Conservation (phyloP, 208 protist species). For the Acanthamoeba castellanii region DNA sequence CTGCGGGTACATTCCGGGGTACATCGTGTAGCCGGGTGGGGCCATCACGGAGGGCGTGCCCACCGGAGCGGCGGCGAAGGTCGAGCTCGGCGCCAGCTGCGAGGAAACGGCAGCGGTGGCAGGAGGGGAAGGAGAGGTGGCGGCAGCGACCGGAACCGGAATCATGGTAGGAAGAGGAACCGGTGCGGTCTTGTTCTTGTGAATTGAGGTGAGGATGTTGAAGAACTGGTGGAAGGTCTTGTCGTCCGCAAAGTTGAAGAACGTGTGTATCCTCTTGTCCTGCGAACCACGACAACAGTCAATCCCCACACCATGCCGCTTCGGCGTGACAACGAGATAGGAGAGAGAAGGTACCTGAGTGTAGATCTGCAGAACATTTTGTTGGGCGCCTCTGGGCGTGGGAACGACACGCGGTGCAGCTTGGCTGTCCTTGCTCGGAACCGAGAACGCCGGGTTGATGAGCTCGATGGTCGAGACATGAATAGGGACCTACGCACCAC, state of each 20-base stretch:
- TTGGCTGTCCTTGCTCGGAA: background rate
- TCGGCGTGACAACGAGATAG: background rate
- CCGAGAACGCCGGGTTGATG: background rate
- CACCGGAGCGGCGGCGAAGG: background rate
- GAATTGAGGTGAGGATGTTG: constrained; percentile 16
- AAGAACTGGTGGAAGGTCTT: constrained; percentile 18
- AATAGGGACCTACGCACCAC: background rate
- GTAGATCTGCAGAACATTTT: background rate
- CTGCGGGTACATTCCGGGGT: background rate
- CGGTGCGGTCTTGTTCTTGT: background rate
- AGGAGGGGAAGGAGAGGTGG: constrained; percentile 3
- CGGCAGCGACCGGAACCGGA: background rate
- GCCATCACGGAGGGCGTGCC: background rate
- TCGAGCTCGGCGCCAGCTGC: background rate
- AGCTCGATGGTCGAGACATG: background rate
- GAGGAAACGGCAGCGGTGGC: background rate
- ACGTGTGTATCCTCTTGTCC: constrained; percentile 53
- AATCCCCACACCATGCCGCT: background rate
- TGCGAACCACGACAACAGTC: background rate
- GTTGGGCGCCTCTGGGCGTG: background rate
- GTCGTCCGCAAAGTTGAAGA: constrained; percentile 23
- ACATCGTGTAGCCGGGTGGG: background rate
- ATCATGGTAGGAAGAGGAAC: background rate
- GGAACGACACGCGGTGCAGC: background rate
- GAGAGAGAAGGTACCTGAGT: background rate